These are phyloP conservation scores for Arabis hirsuta DNA, from an alignment of 345 rosid species.

Conservation along the genomic window DNA sequence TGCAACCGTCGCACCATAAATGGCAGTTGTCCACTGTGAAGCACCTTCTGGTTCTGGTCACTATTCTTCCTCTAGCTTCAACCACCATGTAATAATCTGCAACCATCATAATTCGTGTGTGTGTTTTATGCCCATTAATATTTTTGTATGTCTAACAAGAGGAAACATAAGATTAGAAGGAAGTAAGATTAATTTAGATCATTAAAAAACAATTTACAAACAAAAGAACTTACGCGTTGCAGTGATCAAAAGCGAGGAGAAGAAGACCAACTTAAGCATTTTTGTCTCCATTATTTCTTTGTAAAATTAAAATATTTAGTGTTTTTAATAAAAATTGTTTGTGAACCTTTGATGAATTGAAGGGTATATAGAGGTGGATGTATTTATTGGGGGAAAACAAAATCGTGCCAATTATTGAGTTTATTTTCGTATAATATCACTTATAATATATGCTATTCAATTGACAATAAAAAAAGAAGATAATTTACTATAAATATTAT, in stretches of 20 bases:
- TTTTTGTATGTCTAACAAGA: too few relatives aligned
- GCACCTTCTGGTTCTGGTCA: background rate
- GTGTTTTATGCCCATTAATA: too few relatives aligned
- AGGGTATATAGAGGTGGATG: background rate
- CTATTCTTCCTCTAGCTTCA: constrained; percentile 21
- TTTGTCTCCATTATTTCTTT: constrained; percentile 4
- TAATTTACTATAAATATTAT: background rate
- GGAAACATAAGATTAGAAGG: too few relatives aligned
- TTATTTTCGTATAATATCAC: background rate
- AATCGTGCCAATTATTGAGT: background rate
- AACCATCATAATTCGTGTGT: background rate
- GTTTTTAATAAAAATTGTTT: background rate
- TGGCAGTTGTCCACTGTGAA: background rate
- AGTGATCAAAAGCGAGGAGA: background rate
- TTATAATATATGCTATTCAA: background rate
- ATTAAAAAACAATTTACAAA: too few relatives aligned
- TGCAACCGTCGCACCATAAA: constrained; percentile 14
- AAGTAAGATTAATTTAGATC: too few relatives aligned
- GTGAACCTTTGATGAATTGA: background rate
- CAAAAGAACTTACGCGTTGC: constrained; percentile 6
- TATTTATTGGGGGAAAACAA: background rate
- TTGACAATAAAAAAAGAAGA: background rate
- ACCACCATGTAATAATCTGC: constrained; percentile 16
- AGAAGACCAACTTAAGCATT: constrained; percentile 6
- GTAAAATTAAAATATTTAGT: background rate